These are phyloP conservation scores for Manihot esculenta DNA, from an alignment of 441 rosid genomes.

Conservation along the genomic window DNA sequence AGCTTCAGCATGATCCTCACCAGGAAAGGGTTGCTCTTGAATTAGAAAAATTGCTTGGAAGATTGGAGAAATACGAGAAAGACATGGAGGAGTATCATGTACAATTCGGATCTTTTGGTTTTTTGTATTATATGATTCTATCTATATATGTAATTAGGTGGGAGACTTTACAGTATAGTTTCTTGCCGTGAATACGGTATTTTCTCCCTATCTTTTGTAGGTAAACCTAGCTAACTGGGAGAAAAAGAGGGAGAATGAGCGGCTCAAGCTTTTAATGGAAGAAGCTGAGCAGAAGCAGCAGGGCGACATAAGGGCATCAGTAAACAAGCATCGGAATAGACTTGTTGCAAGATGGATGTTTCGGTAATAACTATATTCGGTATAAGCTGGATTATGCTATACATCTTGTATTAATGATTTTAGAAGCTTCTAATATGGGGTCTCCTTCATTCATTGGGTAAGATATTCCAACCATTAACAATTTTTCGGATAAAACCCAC, in stretches of 20 bases:
- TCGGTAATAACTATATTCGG: conserved; percentile 37
- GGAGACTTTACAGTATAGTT: background rate
- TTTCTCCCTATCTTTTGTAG: conserved; percentile 34
- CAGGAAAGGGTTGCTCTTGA: conserved; percentile 74
- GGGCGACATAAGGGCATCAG: conserved; percentile 55
- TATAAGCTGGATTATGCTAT: no score
- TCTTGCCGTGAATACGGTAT: conserved; percentile 4
- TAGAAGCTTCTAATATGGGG: no score
- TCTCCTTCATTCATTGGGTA: no score
- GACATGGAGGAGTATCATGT: conserved; percentile 89
- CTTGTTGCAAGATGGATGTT: conserved; percentile 61
- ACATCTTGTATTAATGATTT: no score
- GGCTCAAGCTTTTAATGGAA: conserved; percentile 59
- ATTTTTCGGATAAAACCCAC: no score
- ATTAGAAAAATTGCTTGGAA: conserved; percentile 60
- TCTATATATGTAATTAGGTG: background rate
- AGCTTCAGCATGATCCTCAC: conserved; percentile 68
- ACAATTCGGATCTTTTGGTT: conserved; percentile 4
- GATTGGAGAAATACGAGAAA: conserved; percentile 74
- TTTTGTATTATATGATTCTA: background rate
- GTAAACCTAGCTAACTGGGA: conserved; percentile 75
- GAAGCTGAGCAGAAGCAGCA: conserved; percentile 80
- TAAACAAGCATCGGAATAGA: conserved; percentile 45
- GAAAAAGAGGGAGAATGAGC: conserved; percentile 65
- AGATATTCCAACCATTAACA: no score